Conservation (phyloP, 2,329 filamentous ascomycete genomes). For the Hypoxylon sp. region DNA sequence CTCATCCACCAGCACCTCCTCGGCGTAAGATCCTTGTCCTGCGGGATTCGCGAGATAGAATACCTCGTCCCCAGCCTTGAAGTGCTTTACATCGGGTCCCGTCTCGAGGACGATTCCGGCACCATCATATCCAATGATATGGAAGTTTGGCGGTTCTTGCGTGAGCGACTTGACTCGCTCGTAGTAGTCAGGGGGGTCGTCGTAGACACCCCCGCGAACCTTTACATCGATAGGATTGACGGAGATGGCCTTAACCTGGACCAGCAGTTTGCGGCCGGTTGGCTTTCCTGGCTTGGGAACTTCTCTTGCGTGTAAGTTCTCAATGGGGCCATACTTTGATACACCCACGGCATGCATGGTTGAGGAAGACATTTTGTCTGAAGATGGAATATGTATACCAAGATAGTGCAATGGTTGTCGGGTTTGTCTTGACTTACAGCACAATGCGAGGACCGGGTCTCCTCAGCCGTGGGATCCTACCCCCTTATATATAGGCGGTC, state of each 20-base stretch:
- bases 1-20: conserved; percentile 58
- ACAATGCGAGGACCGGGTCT: neutral
- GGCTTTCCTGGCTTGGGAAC: conserved; percentile 43
- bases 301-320: conserved; percentile 39
- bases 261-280: conserved; percentile 43
- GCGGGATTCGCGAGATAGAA: conserved; percentile 57
- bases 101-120: conserved; percentile 55
- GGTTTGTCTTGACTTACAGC: conserved; percentile 10
- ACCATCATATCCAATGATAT: conserved; percentile 60
- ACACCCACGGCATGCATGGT: conserved; percentile 47
- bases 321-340: conserved; percentile 41
- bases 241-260: conserved; percentile 50
- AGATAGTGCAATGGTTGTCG: conserved; percentile 9
- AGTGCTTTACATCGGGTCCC: conserved; percentile 51
- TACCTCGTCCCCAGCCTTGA: conserved; percentile 58
- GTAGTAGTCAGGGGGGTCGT: conserved; percentile 56
- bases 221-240: conserved; percentile 59
- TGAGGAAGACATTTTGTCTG: conserved; percentile 30
- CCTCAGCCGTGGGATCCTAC: neutral
- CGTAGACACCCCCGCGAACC: conserved; percentile 52
- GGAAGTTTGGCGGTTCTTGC: conserved; percentile 45
- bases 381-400: conserved; percentile 9
- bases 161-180: conserved; percentile 46
- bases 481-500: conserved; percentile 30
- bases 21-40: conserved; percentile 57